A percentile compares a stretch with the other conserved stretches of the same genome.
Evolutionary conservation across 1,284 basidiomycete genomes (phyloP).

Genomic region (Malassezia slooffiae): DNA sequence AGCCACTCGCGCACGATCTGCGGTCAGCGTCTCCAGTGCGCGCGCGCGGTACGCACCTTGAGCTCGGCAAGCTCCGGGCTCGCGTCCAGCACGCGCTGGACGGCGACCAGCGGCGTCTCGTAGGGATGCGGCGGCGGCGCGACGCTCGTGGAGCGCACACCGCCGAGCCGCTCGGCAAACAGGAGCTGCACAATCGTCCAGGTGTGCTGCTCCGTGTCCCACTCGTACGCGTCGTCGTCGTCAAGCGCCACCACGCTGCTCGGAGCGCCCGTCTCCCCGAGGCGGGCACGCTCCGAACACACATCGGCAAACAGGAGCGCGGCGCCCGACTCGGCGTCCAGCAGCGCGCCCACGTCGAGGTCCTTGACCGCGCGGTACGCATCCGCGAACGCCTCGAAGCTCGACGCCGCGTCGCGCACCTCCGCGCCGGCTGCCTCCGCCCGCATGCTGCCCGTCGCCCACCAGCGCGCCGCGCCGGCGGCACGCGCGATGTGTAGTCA

Average conservation of each 20-base stretch:
- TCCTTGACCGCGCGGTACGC: slow-evolving; percentile 24
- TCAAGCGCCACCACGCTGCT: slow-evolving; percentile 17
- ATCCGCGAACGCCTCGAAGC: slow-evolving; percentile 31
- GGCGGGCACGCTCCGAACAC: slow-evolving; percentile 17
- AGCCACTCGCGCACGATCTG: slow-evolving; percentile 42
- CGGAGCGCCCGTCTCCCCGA: slow-evolving; percentile 1
- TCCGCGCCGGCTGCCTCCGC: slow-evolving; percentile 5
- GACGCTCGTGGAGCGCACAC: background rate
- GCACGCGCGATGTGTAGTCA: background rate
- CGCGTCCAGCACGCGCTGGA: slow-evolving; percentile 31
- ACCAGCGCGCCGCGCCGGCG: background rate
- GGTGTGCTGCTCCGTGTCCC: slow-evolving; percentile 32
- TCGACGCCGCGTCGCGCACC: slow-evolving; percentile 18
- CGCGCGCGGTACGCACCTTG: slow-evolving; percentile 14
- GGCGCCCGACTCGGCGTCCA: slow-evolving; percentile 24
- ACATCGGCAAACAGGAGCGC: slow-evolving; percentile 33
- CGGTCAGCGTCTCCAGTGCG: background rate
- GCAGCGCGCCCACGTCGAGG: slow-evolving; percentile 20
- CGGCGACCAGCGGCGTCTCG: slow-evolving; percentile 38
- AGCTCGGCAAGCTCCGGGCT: slow-evolving; percentile 37
- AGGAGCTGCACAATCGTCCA: slow-evolving; percentile 33
- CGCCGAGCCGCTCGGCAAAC: slow-evolving; percentile 8
- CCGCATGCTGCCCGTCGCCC: no score
- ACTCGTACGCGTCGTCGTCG: slow-evolving; percentile 16
- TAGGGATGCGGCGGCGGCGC: slow-evolving; percentile 20